phyloP scores from a whole-genome alignment of 1,139 yeast genomes.

The Scheffersomyces cryptocercus region DNA sequence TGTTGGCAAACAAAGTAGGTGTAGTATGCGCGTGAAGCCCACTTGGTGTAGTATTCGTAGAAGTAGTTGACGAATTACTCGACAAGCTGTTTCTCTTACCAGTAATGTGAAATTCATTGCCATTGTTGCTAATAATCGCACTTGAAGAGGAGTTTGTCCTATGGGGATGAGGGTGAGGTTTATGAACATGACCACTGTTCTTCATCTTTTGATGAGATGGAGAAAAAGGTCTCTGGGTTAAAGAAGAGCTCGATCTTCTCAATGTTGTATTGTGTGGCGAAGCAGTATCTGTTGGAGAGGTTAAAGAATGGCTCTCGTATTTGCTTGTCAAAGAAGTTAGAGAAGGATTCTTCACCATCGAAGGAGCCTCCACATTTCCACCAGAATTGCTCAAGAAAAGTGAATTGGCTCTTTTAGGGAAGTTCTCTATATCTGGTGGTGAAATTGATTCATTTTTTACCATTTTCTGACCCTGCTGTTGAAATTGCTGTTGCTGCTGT shows the following conservation, averaged over 20 bases:
- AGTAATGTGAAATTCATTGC: constrained; percentile 6
- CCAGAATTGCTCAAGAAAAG: constrained; percentile 11
- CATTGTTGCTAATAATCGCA: constrained; percentile 6
- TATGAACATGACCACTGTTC: constrained; percentile 32
- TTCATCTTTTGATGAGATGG: constrained; percentile 26
- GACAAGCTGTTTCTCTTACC: background rate
- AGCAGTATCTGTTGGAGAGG: constrained; percentile 22
- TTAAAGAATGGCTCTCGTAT: constrained; percentile 28
- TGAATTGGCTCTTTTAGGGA: constrained; percentile 15
- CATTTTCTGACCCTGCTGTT: constrained; percentile 1
- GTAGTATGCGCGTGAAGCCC: background rate
- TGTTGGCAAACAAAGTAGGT: background rate
- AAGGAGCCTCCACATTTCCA: constrained; percentile 5
- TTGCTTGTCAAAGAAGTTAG: constrained; percentile 29
- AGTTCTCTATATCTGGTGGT: constrained; percentile 12
- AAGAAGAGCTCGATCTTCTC: constrained; percentile 17
- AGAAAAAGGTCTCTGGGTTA: constrained; percentile 15
- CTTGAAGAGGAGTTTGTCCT: constrained; percentile 4
- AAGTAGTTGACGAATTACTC: background rate
- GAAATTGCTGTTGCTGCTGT: constrained; percentile 2
- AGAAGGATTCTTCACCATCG: constrained; percentile 14
- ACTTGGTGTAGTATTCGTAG: background rate
- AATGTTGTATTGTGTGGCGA: constrained; percentile 12
- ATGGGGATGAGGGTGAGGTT: constrained; percentile 22
- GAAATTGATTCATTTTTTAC: constrained; percentile 8